A percentile compares a stretch with the other conserved stretches of the same genome.
These are phyloP conservation scores for Pyronema omphalodes DNA, from an alignment of 495 filamentous ascomycete species.

Conservation along the genomic window DNA sequence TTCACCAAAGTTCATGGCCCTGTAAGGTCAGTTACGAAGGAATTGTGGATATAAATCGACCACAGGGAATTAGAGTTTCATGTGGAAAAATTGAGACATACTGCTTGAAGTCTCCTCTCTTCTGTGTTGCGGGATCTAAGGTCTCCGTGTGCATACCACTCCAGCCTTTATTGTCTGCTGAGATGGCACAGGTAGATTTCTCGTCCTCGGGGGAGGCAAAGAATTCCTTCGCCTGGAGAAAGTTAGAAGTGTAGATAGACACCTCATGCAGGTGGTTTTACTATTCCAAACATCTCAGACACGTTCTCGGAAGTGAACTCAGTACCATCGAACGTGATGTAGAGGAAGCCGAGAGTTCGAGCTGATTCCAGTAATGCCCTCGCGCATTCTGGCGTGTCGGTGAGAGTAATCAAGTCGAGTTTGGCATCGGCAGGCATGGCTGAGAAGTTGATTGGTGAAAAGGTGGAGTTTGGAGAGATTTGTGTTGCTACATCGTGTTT, in stretches of 20 bases:
- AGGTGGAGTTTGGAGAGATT: too few relatives aligned
- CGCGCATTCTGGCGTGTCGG: constrained; percentile 38
- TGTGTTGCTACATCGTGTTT: too few relatives aligned
- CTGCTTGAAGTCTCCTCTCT: constrained; percentile 92
- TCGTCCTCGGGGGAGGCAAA: constrained; percentile 53
- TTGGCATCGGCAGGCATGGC: background rate
- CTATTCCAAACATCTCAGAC: constrained; percentile 55
- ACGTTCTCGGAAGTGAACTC: constrained; percentile 52
- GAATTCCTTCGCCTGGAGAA: constrained; percentile 45
- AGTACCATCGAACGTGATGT: constrained; percentile 52
- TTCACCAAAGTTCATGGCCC: constrained; percentile 82
- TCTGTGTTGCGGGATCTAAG: constrained; percentile 66
- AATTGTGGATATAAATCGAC: constrained; percentile 1
- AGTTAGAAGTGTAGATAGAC: background rate
- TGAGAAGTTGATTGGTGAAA: too few relatives aligned
- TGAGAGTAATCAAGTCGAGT: constrained; percentile 44
- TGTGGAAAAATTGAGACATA: constrained; percentile 25
- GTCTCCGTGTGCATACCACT: constrained; percentile 73
- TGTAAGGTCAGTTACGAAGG: too few relatives aligned
- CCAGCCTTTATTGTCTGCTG: constrained; percentile 75
- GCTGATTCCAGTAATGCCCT: constrained; percentile 62
- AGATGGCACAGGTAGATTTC: constrained; percentile 56
- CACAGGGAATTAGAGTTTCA: background rate
- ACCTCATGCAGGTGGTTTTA: constrained; percentile 25
- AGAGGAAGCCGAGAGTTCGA: constrained; percentile 69